Evolutionary conservation across 768 basidiomycete species (phyloP), one percentile per base, ranked within the genome.

Genomic region (Mycena rosella): DNA sequence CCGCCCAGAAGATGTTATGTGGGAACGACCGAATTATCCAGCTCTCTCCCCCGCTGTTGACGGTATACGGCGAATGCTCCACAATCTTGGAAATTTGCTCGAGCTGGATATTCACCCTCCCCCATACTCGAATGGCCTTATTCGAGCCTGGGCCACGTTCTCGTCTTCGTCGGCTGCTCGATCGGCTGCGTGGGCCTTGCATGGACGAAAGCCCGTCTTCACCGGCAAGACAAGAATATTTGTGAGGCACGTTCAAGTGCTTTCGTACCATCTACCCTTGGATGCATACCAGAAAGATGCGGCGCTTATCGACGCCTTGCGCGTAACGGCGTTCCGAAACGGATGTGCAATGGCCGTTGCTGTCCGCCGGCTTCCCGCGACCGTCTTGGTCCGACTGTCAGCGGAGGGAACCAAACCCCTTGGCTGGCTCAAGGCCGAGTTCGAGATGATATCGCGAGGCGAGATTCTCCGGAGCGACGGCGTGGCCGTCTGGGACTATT

Each of bases 401-500:
- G 86, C 87, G 0, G 83, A 86, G 15, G 82, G 84, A 14, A 71
- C 85, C 14, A 83, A 83, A 58, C 78, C 85, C 9, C 74, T 95
- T 2, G 86, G 86, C 0, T 76, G 75, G 44, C 82, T 92, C 58
- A 93, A 92, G 71, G 74, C 79, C 3, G 83, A 88, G 67, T 82
- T 93, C 24, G 91, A 92, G 73, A 81, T 81, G n/a, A 79, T 90
- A 14, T 73, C 91, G 0, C 85, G 83, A 3, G 92, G 93, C 0
- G 90, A 94, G 68, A 78, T 84, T 3, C 75, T 92, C 36, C 81
- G 77, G 29, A 72, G 85, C 20, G 83, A 87, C 49, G 87, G 84
- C 30, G 84, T 85, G 44, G 78, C 82, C 2, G 78, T 86, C 10
- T 95, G 92, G 92, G 89, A 94, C 65, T 79, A 82, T 5, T 93